Percentiles rank a stretch among this genome's conserved stretches.
Conservation (phyloP, 2,329 filamentous ascomycete species). For the Calonectria multiphialidica region DNA sequence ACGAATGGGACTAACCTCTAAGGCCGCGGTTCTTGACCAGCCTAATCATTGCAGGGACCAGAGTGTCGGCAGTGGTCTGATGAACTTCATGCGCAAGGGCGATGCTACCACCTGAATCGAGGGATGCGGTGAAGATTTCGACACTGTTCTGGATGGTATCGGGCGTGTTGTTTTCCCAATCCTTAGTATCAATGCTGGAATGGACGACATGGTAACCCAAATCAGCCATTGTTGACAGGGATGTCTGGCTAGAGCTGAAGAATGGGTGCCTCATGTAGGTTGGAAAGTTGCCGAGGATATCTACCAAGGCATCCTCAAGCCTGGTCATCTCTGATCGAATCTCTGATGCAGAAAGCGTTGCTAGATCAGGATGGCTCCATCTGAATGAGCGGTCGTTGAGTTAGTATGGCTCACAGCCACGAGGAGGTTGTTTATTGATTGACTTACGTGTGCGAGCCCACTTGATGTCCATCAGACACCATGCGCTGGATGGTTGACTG, state of each 20-base stretch:
- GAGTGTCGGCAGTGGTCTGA: conserved; percentile 52
- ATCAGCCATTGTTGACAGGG: conserved; percentile 42
- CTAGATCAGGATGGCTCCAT: conserved; percentile 49
- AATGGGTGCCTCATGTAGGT: conserved; percentile 54
- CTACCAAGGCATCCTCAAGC: conserved; percentile 45
- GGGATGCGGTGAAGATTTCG: conserved; percentile 36
- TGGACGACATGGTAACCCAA: conserved; percentile 65
- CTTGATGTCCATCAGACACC: conserved; percentile 63
- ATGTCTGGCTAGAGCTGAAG: conserved; percentile 48
- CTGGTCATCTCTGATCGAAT: conserved; percentile 30
- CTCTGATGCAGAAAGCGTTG: conserved; percentile 35
- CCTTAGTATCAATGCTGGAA: conserved; percentile 67
- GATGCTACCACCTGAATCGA: conserved; percentile 52
- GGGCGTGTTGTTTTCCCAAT: conserved; percentile 62
- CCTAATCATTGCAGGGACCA: conserved; percentile 39
- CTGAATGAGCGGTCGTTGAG: conserved; percentile 24
- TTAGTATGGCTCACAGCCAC: conserved; percentile 29
- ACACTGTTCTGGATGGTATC: conserved; percentile 58
- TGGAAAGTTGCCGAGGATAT: conserved; percentile 44
- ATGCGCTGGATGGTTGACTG: conserved; percentile 50
- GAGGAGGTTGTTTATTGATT: conserved; percentile 27
- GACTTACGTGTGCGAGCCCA: conserved; percentile 60
- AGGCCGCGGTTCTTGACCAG: conserved; percentile 11
- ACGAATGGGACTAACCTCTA: conserved; percentile 5
- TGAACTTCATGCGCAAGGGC: conserved; percentile 63